Evolutionary conservation across 495 filamentous ascomycete genomes (phyloP).

Genomic region (Hypomontagnella submonticulosa): DNA sequence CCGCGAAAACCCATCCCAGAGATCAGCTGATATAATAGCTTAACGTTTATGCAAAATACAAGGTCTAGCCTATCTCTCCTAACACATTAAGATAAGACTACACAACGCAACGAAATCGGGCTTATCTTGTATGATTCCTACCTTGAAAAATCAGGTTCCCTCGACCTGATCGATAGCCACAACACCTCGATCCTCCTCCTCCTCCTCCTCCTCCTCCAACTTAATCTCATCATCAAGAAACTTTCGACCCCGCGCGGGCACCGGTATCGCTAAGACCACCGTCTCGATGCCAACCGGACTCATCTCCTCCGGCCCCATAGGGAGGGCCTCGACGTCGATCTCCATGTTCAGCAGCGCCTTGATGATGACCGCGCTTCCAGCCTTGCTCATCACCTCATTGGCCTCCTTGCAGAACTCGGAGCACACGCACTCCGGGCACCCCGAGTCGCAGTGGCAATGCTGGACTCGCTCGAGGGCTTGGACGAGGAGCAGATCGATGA

Average conservation of each 20-base stretch:
- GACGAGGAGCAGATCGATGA: conserved; percentile 78
- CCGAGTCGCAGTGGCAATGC: conserved; percentile 73
- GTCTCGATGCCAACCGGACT: conserved; percentile 83
- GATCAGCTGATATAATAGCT: too few relatives aligned
- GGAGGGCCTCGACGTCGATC: conserved; percentile 79
- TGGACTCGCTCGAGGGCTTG: conserved; percentile 84
- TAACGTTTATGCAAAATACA: too few relatives aligned
- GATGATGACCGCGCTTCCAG: conserved; percentile 82
- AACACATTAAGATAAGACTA: too few relatives aligned
- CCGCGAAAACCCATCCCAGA: too few relatives aligned
- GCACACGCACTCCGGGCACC: conserved; percentile 89
- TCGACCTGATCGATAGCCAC: conserved; percentile 10
- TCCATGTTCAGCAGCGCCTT: conserved; percentile 77
- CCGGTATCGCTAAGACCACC: conserved; percentile 75
- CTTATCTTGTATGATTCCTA: not conserved
- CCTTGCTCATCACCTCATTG: conserved; percentile 94
- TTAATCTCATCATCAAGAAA: conserved; percentile 34
- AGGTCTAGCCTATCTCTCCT: too few relatives aligned
- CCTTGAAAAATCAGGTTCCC: not conserved
- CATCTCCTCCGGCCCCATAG: conserved; percentile 79
- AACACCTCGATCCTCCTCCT: conserved; percentile 16
- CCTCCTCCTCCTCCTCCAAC: conserved; percentile 31
- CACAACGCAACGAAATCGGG: too few relatives aligned
- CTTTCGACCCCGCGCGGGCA: conserved; percentile 52
- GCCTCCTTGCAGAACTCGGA: conserved; percentile 86